Conservation (phyloP, 352 stramenopile genomes). For the Plasmopara muralis region DNA sequence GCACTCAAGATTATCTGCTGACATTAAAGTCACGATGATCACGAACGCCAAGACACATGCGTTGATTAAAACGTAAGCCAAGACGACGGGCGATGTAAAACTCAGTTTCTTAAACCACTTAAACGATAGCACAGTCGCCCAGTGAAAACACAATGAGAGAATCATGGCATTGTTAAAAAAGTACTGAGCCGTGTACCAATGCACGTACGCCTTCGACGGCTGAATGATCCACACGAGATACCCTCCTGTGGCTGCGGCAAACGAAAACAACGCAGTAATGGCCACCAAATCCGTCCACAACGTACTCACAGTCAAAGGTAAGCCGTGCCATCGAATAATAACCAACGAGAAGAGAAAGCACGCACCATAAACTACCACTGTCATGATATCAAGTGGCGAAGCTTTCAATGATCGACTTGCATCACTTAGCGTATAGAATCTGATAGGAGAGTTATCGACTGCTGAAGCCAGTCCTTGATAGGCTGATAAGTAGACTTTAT, state of each 20-base stretch:
- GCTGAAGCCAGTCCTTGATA: constrained; percentile 49
- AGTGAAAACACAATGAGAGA: constrained; percentile 84
- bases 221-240: constrained; percentile 81
- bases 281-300: constrained; percentile 84
- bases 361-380: constrained; percentile 60
- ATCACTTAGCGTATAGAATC: constrained; percentile 37
- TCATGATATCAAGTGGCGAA: constrained; percentile 58
- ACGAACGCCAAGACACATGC: constrained; percentile 60
- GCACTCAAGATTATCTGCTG: constrained; percentile 56
- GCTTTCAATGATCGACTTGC: constrained; percentile 48
- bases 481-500: constrained; percentile 64
- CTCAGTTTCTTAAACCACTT: constrained; percentile 86
- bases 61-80: constrained; percentile 65
- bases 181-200: constrained; percentile 82
- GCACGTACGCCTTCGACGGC: constrained; percentile 77
- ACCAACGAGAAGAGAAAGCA: constrained; percentile 79
- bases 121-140: constrained; percentile 75
- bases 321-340: constrained; percentile 79
- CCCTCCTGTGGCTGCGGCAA: constrained; percentile 66
- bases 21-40: constrained; percentile 43
- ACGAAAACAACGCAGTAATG: constrained; percentile 76
- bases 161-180: constrained; percentile 87
- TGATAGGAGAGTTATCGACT: constrained; percentile 53
- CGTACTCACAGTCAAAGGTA: constrained; percentile 75
- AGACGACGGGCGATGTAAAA: constrained; percentile 68